Evolutionary conservation across 1,139 yeast genomes (phyloP), one percentile per base, ranked within the genome.

Genomic region (Starmera stellimalicola): DNA sequence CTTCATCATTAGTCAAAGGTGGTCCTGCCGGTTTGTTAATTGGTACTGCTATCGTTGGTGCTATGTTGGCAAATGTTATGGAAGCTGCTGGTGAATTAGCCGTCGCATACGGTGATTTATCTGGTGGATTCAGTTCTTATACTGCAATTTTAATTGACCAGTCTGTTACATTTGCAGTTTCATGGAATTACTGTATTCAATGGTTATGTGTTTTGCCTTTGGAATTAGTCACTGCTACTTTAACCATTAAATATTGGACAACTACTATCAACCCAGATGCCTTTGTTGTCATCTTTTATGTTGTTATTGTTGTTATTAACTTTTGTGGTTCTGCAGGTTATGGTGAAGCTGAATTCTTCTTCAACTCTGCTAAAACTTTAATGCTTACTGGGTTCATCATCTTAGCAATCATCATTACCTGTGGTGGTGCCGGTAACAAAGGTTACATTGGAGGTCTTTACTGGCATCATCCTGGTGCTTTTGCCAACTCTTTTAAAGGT

Each of bases 61-160:
- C 80, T 7, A 67, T 80, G 70, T 73, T 84, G 45, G 81, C 73
- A 59, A 70, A 75, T 48, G 79, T 83, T 30, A 78, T 83, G 48
- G 88, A 82, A 52, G 77, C 91, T n/a, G 73, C 85, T 36, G 93
- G 94, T 43, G 95, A 85, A 57, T 55, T 84, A 52, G 85, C 93
- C 31, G 83, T 81, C 27, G 68, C 77, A 11, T 82, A 77, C 57
- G 54, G 58, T 37, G 88, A 93, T 27, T 76, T 83, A 30, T 65
- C 81, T 36, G 95, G 94, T 47, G 84, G 88, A 2, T 83, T 81
- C 57, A 69, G 80, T 29, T 73, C 80, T 37, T 82, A 77, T 54
- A 73, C 84, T 24, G 63, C 83, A 5, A 81, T 36, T 62, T 69
- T 42, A 64, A 62, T 84, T 27, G 93, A 82, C 47, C 68, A 74